phyloP scores from a whole-genome alignment of 176 grass and related monocot species.

The Chloris gayana region DNA sequence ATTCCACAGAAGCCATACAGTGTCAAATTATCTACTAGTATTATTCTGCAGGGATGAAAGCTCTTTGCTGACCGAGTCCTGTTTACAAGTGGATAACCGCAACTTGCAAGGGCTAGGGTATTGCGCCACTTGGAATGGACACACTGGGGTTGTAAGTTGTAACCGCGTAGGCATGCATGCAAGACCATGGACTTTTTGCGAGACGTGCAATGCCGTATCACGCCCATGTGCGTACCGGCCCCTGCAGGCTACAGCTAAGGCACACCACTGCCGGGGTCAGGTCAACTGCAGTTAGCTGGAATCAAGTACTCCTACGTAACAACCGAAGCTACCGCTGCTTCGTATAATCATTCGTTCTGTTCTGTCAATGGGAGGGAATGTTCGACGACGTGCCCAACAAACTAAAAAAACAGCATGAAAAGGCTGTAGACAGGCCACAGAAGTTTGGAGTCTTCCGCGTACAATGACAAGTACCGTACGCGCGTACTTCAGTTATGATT shows the following conservation, averaged over 20 bases:
- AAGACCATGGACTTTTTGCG: constrained; percentile 29
- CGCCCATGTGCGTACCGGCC: constrained; percentile 44
- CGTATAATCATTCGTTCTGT: constrained; percentile 22
- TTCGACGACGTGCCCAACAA: constrained; percentile 35
- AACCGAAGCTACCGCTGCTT: neutral
- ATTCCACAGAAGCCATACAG: neutral
- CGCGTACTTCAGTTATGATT: constrained; percentile 16
- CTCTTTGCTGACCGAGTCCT: neutral
- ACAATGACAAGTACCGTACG: constrained; percentile 11
- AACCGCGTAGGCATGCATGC: constrained; percentile 22
- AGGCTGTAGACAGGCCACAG: neutral
- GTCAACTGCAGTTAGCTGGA: constrained; percentile 49
- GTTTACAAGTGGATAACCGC: constrained; percentile 31
- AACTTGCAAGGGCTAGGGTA: constrained; percentile 34
- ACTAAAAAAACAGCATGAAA: neutral
- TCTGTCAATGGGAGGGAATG: constrained; percentile 29
- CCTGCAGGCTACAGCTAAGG: neutral
- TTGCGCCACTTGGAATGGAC: constrained; percentile 37
- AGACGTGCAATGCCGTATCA: constrained; percentile 31
- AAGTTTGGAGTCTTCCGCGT: neutral
- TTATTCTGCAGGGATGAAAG: too few species aligned
- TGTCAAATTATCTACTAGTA: neutral
- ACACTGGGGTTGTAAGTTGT: constrained; percentile 11
- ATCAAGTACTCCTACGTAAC: neutral
- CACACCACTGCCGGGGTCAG: neutral